These are phyloP conservation scores for Thuja plicata DNA, from an alignment of 83 land plant species.

Conservation along the genomic window DNA sequence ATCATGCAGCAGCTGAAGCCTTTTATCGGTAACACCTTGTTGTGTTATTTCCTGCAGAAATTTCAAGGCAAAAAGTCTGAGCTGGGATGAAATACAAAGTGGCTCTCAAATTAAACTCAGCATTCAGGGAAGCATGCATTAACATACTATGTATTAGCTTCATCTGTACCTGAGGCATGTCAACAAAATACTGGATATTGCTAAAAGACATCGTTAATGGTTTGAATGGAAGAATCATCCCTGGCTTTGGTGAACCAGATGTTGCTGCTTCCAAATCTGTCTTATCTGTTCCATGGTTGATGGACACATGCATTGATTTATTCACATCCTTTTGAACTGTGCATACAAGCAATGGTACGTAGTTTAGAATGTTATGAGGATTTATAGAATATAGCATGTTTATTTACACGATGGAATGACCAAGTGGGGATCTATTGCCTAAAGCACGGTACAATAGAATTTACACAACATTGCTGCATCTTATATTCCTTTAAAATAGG, in stretches of 20 bases:
- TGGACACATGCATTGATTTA: slow-evolving; percentile 26
- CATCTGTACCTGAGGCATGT: slow-evolving; percentile 61
- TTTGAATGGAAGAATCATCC: slow-evolving; percentile 56
- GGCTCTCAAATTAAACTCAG: neutral
- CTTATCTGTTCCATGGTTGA: slow-evolving; percentile 22
- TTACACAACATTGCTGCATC: neutral
- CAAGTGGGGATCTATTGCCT: neutral
- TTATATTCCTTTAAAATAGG: neutral
- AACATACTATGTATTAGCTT: slow-evolving; percentile 1
- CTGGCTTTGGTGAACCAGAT: slow-evolving; percentile 53
- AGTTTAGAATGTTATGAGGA: neutral
- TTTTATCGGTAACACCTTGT: slow-evolving; percentile 59
- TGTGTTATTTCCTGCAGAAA: slow-evolving; percentile 59
- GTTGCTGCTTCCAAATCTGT: slow-evolving; percentile 25
- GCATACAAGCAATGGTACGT: slow-evolving; percentile 1
- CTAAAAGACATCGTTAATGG: slow-evolving; percentile 76
- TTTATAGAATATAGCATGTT: neutral
- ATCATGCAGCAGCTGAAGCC: slow-evolving; percentile 50
- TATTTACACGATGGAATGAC: too few relatives aligned
- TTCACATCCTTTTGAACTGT: slow-evolving; percentile 35
- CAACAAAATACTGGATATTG: slow-evolving; percentile 64
- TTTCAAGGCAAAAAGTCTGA: neutral
- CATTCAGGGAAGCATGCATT: neutral
- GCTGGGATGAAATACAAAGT: neutral
- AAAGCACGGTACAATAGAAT: neutral